A percentile compares a stretch with the other conserved stretches of the same genome.
These are phyloP conservation scores for Kluyveromyces sp. DNA, from an alignment of 1,139 yeast genomes.

Conservation along the genomic window DNA sequence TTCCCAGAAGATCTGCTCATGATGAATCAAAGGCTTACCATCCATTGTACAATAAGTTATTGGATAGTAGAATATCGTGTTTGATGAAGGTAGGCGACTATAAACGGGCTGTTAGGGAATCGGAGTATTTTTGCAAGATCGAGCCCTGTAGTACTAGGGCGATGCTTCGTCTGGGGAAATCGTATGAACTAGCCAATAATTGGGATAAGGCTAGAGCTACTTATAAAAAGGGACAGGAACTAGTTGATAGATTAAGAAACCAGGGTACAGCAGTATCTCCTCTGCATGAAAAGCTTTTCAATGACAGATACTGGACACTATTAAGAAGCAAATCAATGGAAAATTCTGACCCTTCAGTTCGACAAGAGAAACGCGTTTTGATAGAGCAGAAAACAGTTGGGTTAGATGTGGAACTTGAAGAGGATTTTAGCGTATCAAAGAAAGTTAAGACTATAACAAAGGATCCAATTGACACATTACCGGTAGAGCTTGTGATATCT, in stretches of 20 bases:
- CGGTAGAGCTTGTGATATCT: constrained; percentile 19
- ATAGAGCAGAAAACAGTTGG: neutral
- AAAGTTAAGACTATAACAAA: neutral
- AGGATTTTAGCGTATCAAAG: neutral
- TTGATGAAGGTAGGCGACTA: constrained; percentile 42
- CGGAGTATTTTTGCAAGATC: constrained; percentile 34
- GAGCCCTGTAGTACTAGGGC: constrained; percentile 58
- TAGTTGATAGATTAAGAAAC: neutral
- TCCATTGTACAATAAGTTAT: constrained; percentile 28
- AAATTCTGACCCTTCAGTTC: neutral
- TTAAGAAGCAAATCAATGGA: neutral
- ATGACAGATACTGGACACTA: neutral
- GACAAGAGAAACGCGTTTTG: neutral
- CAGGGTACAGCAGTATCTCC: neutral
- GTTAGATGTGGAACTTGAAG: neutral
- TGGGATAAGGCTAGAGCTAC: constrained; percentile 38
- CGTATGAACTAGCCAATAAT: constrained; percentile 31
- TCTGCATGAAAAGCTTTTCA: neutral
- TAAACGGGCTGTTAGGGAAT: constrained; percentile 40
- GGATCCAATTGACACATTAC: constrained; percentile 18
- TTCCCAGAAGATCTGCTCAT: constrained; percentile 11
- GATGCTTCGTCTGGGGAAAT: constrained; percentile 47
- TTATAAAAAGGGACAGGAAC: constrained; percentile 24
- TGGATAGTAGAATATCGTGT: constrained; percentile 49
- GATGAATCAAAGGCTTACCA: constrained; percentile 18